phyloP scores from a whole-genome alignment of 1,139 yeast genomes.

The Taiozyma sp. region DNA sequence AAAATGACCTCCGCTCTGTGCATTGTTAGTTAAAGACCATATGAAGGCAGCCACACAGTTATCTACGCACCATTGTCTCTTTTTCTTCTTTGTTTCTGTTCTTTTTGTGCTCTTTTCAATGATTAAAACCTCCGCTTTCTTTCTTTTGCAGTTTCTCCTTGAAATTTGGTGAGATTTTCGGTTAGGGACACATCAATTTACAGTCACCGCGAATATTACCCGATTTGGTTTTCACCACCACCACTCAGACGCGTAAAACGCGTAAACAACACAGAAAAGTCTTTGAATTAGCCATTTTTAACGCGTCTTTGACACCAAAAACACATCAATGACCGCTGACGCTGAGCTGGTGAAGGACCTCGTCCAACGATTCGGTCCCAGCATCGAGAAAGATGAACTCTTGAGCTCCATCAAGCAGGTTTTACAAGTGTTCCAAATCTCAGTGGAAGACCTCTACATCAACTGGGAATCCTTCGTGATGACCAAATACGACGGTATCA shows the following conservation, averaged over 20 bases:
- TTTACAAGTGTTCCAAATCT: conserved; percentile 41
- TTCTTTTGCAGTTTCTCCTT: background rate
- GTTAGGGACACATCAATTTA: background rate
- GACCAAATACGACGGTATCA: conserved; percentile 41
- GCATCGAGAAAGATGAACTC: conserved; percentile 39
- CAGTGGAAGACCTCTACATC: conserved; percentile 64
- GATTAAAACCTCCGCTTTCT: background rate
- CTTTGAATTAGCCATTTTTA: background rate
- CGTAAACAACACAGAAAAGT: too few species aligned
- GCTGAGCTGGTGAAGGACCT: conserved; percentile 20
- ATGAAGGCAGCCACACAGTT: background rate
- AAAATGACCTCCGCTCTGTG: conserved; percentile 18
- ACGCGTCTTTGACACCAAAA: background rate
- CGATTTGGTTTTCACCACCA: background rate
- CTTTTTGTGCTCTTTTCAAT: background rate
- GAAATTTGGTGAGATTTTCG: background rate
- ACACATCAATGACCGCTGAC: background rate
- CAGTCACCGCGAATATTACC: background rate
- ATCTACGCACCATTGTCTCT: background rate
- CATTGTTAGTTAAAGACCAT: background rate
- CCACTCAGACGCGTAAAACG: background rate
- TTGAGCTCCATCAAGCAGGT: conserved; percentile 40
- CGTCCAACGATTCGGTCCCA: conserved; percentile 42
- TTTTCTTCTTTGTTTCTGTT: background rate
- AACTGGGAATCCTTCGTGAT: conserved; percentile 88